Evolutionary conservation across 331 rosid genomes (phyloP), one percentile per base, ranked within the genome.

Genomic region (Acacia pycnantha): DNA sequence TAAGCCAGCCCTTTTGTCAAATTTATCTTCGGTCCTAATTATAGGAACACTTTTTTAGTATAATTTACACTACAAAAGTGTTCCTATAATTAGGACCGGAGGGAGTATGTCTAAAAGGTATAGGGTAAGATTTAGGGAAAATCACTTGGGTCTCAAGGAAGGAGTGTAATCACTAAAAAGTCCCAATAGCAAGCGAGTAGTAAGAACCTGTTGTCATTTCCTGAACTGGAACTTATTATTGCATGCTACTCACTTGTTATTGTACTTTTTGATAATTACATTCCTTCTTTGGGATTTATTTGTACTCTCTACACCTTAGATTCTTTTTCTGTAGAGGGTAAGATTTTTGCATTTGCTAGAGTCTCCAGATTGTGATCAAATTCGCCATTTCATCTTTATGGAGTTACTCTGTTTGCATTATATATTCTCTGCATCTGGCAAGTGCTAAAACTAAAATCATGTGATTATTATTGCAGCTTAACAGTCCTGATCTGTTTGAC

Each of bases 401-500:
- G 8, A 51, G 48, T 51, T 67, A 68, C 75, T 69, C 29, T 62
- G 61, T 26, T 73, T 81, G 78, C 70, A 74, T 73, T 59, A 40
- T n/a, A n/a, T 64, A 70, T 16, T 59, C 44, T 59, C 54, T 3
- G 13, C 21, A 48, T 26, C 21, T 3, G 27, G 37, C 2, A 2
- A 76, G 48, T 76, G 61, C 79, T 83, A 37, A 59, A 80, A 14
- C 11, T 62, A 29, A 70, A 71, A 22, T 62, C 67, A 0, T 79
- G 73, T 44, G 24, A 62, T 56, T 87, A 41, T 61, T 79, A 62
- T 72, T 88, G 86, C 97, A 91, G 94, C 85, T 93, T 62, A 93
- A 89, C 79, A 85, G 94, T 87, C 97, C 97, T 29, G 97, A 91
- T 84, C 86, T 93, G 77, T 91, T 93, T 84, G 97, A 93, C 81